Percentiles rank a stretch among this genome's conserved stretches.
These are phyloP conservation scores for Antitrichia curtipendula DNA, from an alignment of 225 moss, liverwort and hornwort genomes.

Conservation along the genomic window DNA sequence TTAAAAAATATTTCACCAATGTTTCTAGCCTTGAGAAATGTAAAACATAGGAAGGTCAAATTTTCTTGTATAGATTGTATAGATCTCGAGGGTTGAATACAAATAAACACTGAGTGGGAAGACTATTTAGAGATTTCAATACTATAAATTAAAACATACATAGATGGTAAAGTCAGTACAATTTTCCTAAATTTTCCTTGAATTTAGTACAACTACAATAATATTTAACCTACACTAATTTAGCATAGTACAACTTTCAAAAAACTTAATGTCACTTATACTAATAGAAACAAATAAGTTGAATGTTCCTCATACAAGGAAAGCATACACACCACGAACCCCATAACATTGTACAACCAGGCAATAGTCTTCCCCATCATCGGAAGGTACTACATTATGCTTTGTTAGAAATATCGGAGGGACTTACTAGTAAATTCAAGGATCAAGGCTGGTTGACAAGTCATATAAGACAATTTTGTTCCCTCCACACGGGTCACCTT, in stretches of 20 bases:
- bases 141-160: background rate
- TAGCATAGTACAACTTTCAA: background rate
- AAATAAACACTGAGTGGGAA: background rate
- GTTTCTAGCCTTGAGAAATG: background rate
- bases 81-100: background rate
- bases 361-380: background rate
- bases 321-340: background rate
- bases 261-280: background rate
- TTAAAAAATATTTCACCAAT: background rate
- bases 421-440: background rate
- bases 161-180: no score
- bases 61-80: background rate
- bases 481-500: fast-evolving
- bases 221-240: background rate
- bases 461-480: background rate
- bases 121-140: background rate
- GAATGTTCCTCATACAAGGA: background rate
- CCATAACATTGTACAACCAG: background rate
- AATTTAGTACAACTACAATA: background rate
- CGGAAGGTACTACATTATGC: background rate
- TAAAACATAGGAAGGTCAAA: background rate
- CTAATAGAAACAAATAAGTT: background rate
- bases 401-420: fast-evolving
- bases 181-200: background rate
- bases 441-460: background rate